Evolutionary conservation across 495 filamentous ascomycete genomes (phyloP).

Genomic region (Penicillium riverlandense): DNA sequence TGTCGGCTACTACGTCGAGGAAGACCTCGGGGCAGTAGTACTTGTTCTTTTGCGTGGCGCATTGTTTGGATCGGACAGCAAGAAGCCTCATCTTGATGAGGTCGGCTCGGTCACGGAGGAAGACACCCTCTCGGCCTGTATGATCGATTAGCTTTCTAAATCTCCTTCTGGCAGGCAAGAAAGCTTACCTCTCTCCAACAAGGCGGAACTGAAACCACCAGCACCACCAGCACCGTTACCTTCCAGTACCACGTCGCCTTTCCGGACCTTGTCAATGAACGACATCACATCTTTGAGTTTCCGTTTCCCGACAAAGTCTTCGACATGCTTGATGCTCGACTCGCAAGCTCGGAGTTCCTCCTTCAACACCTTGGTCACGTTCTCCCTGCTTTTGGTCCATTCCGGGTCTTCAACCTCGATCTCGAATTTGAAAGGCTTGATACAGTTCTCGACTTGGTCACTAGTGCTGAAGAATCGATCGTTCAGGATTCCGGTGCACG

Average conservation of each 20-base stretch:
- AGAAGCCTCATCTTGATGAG: conserved; percentile 83
- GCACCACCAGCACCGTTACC: conserved; percentile 77
- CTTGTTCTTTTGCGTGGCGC: conserved; percentile 73
- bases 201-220: conserved; percentile 80
- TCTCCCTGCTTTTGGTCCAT: conserved; percentile 78
- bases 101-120: conserved; percentile 84
- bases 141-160: no score
- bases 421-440: conserved; percentile 97
- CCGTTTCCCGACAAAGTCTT: conserved; percentile 64
- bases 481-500: conserved; percentile 78
- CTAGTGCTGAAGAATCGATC: conserved; percentile 94
- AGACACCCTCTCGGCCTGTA: conserved; percentile 80
- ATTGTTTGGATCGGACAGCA: conserved; percentile 83
- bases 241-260: conserved; percentile 75
- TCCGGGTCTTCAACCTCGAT: conserved; percentile 89
- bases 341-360: conserved; percentile 80
- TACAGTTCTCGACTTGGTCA: conserved; percentile 98
- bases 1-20: conserved; percentile 91
- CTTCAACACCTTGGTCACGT: conserved; percentile 68
- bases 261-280: conserved; percentile 84
- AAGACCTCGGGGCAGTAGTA: conserved; percentile 97
- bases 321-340: conserved; percentile 63
- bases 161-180: not conserved
- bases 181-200: conserved; percentile 68
- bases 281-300: conserved; percentile 84